A percentile compares a stretch with the other conserved stretches of the same genome.
These are phyloP conservation scores for Colletotrichum sp. DNA, from an alignment of 2,329 filamentous ascomycete genomes.

Conservation along the genomic window DNA sequence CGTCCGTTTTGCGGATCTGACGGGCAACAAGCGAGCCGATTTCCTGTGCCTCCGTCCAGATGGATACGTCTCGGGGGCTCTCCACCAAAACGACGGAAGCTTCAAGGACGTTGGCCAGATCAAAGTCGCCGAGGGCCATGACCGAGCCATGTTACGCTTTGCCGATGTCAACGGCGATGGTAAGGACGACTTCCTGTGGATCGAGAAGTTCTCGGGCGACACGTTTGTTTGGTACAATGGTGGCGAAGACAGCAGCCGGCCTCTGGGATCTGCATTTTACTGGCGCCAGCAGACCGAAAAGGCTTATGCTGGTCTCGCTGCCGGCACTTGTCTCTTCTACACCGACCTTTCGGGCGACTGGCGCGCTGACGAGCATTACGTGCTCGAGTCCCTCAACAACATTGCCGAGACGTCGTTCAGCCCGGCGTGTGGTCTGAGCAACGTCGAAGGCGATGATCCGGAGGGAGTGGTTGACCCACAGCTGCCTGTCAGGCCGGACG, in stretches of 20 bases:
- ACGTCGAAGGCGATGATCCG: neutral
- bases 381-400: neutral
- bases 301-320: neutral
- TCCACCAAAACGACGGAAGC: slow-evolving; percentile 24
- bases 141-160: slow-evolving; percentile 40
- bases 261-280: neutral
- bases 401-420: neutral
- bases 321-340: neutral
- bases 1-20: neutral
- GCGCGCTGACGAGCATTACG: neutral
- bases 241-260: neutral
- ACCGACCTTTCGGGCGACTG: neutral
- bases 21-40: slow-evolving; percentile 27
- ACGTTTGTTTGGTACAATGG: slow-evolving; percentile 34
- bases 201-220: slow-evolving; percentile 39
- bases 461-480: neutral
- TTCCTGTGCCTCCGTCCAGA: slow-evolving; percentile 36
- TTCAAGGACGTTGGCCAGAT: slow-evolving; percentile 29
- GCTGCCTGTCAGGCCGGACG: neutral
- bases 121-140: slow-evolving; percentile 29
- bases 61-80: slow-evolving; percentile 26
- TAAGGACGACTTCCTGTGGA: slow-evolving; percentile 36
- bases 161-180: slow-evolving; percentile 44
- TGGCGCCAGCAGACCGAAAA: neutral
- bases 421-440: neutral